A percentile compares a stretch with the other conserved stretches of the same genome.
Conservation (phyloP, 1,284 basidiomycete species). For the Bondarzewia mesenterica region DNA sequence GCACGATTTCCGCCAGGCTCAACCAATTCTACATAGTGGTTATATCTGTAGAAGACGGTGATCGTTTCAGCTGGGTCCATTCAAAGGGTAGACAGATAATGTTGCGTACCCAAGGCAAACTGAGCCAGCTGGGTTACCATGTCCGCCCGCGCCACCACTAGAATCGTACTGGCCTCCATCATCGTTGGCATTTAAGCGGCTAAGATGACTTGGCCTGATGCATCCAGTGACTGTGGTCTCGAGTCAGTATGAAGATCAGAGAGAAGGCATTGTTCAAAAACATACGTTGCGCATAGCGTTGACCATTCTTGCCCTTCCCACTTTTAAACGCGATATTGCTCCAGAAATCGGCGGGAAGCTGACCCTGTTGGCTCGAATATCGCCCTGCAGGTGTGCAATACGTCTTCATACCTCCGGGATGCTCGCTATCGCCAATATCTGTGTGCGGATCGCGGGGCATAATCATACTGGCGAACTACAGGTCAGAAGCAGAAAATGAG, state of each 20-base stretch:
- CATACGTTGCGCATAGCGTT: constrained; percentile 33
- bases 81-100: no score
- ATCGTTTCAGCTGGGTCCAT: background rate
- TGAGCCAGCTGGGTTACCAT: constrained; percentile 39
- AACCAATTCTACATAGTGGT: constrained; percentile 43
- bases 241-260: background rate
- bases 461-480: constrained; percentile 14
- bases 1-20: constrained; percentile 36
- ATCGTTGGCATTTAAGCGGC: constrained; percentile 34
- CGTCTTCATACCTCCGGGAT: constrained; percentile 39
- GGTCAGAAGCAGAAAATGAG: background rate
- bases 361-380: constrained; percentile 30
- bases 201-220: constrained; percentile 31
- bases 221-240: constrained; percentile 37
- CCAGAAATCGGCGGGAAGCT: constrained; percentile 37
- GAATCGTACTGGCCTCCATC: constrained; percentile 44
- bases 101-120: constrained; percentile 37
- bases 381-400: constrained; percentile 35
- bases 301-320: constrained; percentile 30
- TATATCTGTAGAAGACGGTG: constrained; percentile 25
- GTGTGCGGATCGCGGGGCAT: constrained; percentile 31
- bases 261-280: constrained; percentile 1
- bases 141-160: constrained; percentile 35
- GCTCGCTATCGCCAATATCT: constrained; percentile 44
- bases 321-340: constrained; percentile 32